phyloP scores from a whole-genome alignment of 73 alveolate genomes.

The Paraurostyla sp. region DNA sequence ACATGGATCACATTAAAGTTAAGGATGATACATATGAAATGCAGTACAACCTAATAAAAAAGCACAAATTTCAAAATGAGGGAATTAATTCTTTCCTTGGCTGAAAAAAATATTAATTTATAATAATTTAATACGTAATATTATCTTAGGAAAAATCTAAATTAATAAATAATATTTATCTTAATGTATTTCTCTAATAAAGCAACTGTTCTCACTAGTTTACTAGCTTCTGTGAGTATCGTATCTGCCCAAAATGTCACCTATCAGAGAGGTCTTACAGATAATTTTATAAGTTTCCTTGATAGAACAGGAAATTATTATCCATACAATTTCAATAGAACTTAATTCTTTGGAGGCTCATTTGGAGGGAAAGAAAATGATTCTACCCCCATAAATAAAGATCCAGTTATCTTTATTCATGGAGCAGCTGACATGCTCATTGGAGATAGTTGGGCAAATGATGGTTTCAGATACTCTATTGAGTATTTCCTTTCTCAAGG shows the following conservation, averaged over 20 bases:
- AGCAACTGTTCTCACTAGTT: too few species aligned
- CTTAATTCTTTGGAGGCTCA: constrained; percentile 50
- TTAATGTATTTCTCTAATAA: too few species aligned
- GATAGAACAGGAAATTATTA: background rate
- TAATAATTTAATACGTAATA: too few species aligned
- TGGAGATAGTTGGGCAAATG: constrained; percentile 74
- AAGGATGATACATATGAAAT: background rate
- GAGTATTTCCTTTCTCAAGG: constrained; percentile 46
- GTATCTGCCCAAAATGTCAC: background rate
- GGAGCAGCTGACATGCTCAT: constrained; percentile 68
- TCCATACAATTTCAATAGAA: constrained; percentile 35
- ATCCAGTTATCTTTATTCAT: constrained; percentile 71
- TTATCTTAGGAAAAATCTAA: too few species aligned
- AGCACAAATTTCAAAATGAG: too few species aligned
- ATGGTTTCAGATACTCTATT: constrained; percentile 68
- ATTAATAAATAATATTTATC: too few species aligned
- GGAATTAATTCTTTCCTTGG: too few species aligned
- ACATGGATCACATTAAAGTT: background rate
- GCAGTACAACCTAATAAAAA: background rate
- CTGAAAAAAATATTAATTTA: too few species aligned
- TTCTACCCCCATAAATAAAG: constrained; percentile 8
- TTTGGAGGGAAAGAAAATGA: constrained; percentile 45
- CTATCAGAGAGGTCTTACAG: constrained; percentile 35
- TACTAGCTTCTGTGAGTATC: too few species aligned
- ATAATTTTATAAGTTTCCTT: constrained; percentile 23